A percentile compares a stretch with the other conserved stretches of the same genome.
These are phyloP conservation scores for Sanghuangporus weigelae DNA, from an alignment of 1,284 basidiomycete species.

Conservation along the genomic window DNA sequence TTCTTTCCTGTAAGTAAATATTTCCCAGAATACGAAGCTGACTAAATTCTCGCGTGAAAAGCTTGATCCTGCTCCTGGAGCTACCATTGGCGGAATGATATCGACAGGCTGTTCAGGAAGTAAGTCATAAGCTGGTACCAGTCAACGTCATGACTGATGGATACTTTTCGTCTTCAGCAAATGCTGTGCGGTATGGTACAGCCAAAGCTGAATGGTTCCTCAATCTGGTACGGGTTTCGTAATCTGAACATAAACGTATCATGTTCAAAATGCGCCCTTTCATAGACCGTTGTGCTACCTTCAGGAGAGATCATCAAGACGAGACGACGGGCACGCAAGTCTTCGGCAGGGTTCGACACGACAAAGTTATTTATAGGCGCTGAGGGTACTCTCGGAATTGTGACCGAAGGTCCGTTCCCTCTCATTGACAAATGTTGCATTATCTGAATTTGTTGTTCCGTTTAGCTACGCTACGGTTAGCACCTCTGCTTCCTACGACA, in stretches of 20 bases:
- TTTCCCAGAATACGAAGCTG: constrained; percentile 2
- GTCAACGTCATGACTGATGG: background rate
- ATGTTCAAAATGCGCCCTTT: background rate
- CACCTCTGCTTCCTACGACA: constrained; percentile 75
- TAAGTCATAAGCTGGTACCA: constrained; percentile 30
- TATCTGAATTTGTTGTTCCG: background rate
- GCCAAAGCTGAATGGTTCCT: constrained; percentile 83
- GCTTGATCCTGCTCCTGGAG: constrained; percentile 75
- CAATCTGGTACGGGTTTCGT: constrained; percentile 50
- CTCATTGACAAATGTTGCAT: background rate
- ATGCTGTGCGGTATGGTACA: constrained; percentile 86
- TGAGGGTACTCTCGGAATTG: constrained; percentile 90
- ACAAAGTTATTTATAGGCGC: constrained; percentile 94
- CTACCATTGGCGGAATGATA: constrained; percentile 91
- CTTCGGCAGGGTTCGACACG: constrained; percentile 85
- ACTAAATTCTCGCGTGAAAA: constrained; percentile 25
- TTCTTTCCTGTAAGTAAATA: constrained; percentile 76
- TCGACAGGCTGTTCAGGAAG: constrained; percentile 80
- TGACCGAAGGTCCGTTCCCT: constrained; percentile 68
- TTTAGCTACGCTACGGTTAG: constrained; percentile 73
- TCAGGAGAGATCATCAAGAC: constrained; percentile 94
- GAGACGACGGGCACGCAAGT: constrained; percentile 79
- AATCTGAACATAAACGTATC: constrained; percentile 1
- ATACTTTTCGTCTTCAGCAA: constrained; percentile 42
- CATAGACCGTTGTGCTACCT: constrained; percentile 82